Percentiles rank a stretch among this genome's conserved stretches.
These are phyloP conservation scores for Colletotrichum liaoningense DNA, from an alignment of 2,329 filamentous ascomycete species.

Conservation along the genomic window DNA sequence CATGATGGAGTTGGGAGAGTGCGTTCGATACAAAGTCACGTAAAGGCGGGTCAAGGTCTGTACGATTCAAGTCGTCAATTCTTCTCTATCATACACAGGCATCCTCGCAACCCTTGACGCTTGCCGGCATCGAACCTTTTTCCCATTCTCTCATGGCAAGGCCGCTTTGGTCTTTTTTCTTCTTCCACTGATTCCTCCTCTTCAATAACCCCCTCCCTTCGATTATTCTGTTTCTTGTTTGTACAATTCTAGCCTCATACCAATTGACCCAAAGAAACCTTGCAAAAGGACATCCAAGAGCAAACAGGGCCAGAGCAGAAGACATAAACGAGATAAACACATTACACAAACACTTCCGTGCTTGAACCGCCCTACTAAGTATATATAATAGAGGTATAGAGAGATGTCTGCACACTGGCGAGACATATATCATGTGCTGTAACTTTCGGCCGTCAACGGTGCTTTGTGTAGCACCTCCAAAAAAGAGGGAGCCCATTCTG, in stretches of 20 bases:
- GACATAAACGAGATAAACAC: conserved; percentile 26
- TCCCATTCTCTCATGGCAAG: neutral
- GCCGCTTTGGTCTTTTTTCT: neutral
- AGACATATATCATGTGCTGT: conserved; percentile 26
- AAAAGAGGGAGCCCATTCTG: neutral
- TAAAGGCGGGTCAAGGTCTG: neutral
- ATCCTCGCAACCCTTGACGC: neutral
- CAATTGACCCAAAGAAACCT: neutral
- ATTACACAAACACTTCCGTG: conserved; percentile 25
- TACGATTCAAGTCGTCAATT: conserved; percentile 25
- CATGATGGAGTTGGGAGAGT: neutral
- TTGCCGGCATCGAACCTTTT: neutral
- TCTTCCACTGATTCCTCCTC: neutral
- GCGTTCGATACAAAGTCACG: neutral
- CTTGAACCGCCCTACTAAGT: conserved; percentile 13
- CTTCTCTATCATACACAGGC: conserved; percentile 14
- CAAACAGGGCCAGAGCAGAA: neutral
- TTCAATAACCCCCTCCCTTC: neutral
- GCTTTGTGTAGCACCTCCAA: conserved; percentile 1
- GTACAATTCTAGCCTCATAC: conserved; percentile 6
- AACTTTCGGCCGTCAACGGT: conserved; percentile 22
- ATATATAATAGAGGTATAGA: conserved; percentile 26
- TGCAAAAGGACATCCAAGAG: neutral
- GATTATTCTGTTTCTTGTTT: neutral
- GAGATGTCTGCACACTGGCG: conserved; percentile 11